Evolutionary conservation across 768 basidiomycete genomes (phyloP), one percentile per base, ranked within the genome.

Genomic region (Hygrophorus pudorinus): DNA sequence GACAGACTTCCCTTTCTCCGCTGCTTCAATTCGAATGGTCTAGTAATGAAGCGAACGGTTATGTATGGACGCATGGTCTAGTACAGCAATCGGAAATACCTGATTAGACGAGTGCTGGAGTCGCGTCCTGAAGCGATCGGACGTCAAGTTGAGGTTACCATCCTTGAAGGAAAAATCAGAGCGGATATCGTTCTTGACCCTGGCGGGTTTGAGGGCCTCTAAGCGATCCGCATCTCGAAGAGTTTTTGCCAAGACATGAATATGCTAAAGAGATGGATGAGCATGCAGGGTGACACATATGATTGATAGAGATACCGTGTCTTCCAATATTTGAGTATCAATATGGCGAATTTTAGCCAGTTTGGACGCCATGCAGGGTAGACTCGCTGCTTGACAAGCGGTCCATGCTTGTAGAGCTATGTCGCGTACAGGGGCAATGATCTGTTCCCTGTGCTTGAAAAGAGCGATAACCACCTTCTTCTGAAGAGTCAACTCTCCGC

Each of bases 321-420:
- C 47, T 14, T 53, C 18, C 2, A 72, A 40, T 0, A 38, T 14
- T 6, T 38, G 28, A 8, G 58, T 62, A 46, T 64, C 51, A 35
- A 68, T 61, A 28, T 45, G 47, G 7, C 53, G 45, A 11, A 48
- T 21, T 1, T 30, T 37, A 13, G 45, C 38, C 3, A 56, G 39
- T 18, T 30, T 42, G 24, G 27, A 2, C 12, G 33, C 38, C 50
- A 61, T 61, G 16, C 47, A 1, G 4, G 52, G 42, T 8, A 63
- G 10, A 2, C 51, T 59, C 2, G 60, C 61, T 8, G 65, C 64
- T 18, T 58, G 59, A 51, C 59, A 68, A 5, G 71, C 67, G 1
- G 59, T 61, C 74, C 72, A 76, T 5, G 75, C 71, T 44, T 64
- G 64, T 13, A 66, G 44, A 0, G 69, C 72, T 11, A 60, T 57